Base-by-base conservation (phyloP, 768 basidiomycete species). In the Russula foetens region DNA sequence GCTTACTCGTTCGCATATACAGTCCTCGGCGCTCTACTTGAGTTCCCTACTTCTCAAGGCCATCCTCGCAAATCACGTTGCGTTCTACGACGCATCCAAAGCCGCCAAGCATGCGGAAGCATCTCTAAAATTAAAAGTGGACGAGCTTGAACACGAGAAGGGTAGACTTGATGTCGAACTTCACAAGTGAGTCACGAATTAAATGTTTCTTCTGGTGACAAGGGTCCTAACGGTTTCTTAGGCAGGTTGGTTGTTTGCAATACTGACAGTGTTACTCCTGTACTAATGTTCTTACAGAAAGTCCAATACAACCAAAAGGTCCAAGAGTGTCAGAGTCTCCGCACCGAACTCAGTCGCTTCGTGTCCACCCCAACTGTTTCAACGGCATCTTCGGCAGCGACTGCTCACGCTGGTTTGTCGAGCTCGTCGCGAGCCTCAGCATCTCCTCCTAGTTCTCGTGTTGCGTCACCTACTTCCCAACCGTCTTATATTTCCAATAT, bases 41-140 rank as follows among this genome's bases (percentile, higher is more conserved):
- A 89, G 87, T 74, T 84, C 88, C 67, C 84, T 85, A 52, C 81
- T 92, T 51, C 77, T 92, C 69, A 84, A 86, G 64, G 89, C 89
- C 57, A 92, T 92, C 71, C 80, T 92, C 59, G 81, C 87, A 75
- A 92, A 92, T 69, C 86, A 90, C 71, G 75, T 83, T 52, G 86
- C 88, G 66, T 88, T 90, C 74, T 86, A 85, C 38, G 90, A 92
- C 70, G 82, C 83, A 61, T 84, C 79, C 70, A 87, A 85, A 75
- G 71, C 75, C 66, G 81, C 87, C 47, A 88, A 85, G 72, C 74
- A 71, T 59, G 73, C 79, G 56, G 88, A 91, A 75, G 73, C 76
- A 53, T 77, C 75, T 63, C 76, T 88, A 69, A 85, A 81, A 74
- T 75, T 76, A 67, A 83, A 83, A 73, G 72, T 90, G 46, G 85